Evolutionary conservation across 176 grass and related monocot genomes (phyloP), one percentile per base, ranked within the genome.

Genomic region (Avena eriantha): DNA sequence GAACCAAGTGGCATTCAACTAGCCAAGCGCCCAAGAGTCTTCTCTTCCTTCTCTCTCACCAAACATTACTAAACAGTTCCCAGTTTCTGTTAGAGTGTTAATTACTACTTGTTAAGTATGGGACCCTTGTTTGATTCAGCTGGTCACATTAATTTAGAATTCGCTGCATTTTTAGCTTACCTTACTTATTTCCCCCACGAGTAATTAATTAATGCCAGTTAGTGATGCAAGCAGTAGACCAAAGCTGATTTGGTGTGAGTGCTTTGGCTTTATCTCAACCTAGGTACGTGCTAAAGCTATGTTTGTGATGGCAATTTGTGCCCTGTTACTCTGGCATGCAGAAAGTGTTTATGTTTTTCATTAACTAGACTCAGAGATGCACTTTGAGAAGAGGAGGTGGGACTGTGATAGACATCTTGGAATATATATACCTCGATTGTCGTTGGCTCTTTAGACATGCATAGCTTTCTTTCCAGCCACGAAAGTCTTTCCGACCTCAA

Each of bases 1-100:
- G 24, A 29, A 55, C 60, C 83, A 85, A 78, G 60, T 78, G 83
- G 74, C 61, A 69, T 78, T 86, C 74, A 31, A 86, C 70, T 22
- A 24, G 41, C 70, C 70, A 63, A 57, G 10, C 75, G 53, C 46
- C 39, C 39, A 41, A 41, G 46, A 47, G 45, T 33, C 48, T 34
- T 3, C 10, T 59, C 19, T 72, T 45, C 4, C 35, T 29, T 33
- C 48, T 33, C 73, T 17, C 17, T 8, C 0, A 29, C 9, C 7
- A 21, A 21, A 76, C 73, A 41, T 1, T 41, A 41, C 39, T 41
- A 41, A 41, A 1, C 39, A 41, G 39, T 41, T 41, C 7, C 39
- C 39, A 41, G 39, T 41, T 41, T 41, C 39, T 41, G 39, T 41
- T 41, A 41, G 39, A 41, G 39, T 41, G 39, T 41, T 41, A 41